Base-by-base conservation (phyloP, 371 early-diverging fungal species). In the Umbelopsis sp. region DNA sequence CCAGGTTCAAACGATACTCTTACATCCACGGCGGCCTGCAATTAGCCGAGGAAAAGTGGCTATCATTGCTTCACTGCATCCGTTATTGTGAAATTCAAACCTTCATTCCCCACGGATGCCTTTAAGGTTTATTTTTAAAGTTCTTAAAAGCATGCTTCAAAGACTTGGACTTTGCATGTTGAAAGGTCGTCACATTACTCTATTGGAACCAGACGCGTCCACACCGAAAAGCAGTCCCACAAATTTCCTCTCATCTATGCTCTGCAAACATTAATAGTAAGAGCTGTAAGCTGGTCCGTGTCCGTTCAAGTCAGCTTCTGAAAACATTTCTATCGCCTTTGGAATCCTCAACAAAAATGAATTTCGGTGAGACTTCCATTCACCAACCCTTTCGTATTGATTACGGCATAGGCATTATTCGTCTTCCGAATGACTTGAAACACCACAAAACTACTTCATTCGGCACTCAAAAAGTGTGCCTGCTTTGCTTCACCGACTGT, bases 361-460 rank as follows among this genome's bases (percentile, higher is more conserved):
- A 64, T 24, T 64, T 64, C 38, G 64, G 45, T 64, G 64, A 24
- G 12, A 44, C 64, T 7, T 64, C 64, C 4, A 64, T 64, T 24
- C 64, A 64, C 20, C 64, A 64, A 64, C 64, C 64, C 4, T 45
- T 44, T 5, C 45, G 22, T 20, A 64, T 20, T 22, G 64, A 64
- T n/a, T 64, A 45, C 44, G 45, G 45, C 12, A 24, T 64, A 25
- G 64, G 64, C 18, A 64, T 64, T 4, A 20, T n/a, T 22, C 24
- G 46, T 7, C 46, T 29, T 10, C 64, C 64, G 3, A 44, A 45
- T 8, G 46, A 45, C 35, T 4, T 45, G 45, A 22, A 22, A 8
- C 44, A 45, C 44, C 45, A 32, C 22, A 64, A 45, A 29, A 46
- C 64, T 5, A 64, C 44, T 8, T 64, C 64, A 20, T 64, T 24